phyloP scores from a whole-genome alignment of 768 basidiomycete genomes.

The Boletus rubropictus region DNA sequence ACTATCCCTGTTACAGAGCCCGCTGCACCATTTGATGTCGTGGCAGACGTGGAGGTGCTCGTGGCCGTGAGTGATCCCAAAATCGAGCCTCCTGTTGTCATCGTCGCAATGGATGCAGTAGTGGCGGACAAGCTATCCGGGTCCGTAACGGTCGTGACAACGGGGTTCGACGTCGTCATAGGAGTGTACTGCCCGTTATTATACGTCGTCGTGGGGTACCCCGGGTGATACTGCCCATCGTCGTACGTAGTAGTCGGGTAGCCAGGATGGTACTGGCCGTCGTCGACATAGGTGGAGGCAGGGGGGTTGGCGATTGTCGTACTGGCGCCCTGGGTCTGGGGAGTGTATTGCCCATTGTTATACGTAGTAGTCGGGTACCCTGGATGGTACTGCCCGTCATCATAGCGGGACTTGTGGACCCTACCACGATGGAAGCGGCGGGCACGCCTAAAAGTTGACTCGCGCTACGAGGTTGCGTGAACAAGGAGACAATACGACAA shows the following conservation, averaged over 20 bases:
- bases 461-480: constrained; percentile 10
- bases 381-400: constrained; percentile 21
- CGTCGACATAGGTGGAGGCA: constrained; percentile 4
- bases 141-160: neutral
- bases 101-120: neutral
- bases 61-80: constrained; percentile 2
- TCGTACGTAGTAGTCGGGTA: constrained; percentile 3
- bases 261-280: constrained; percentile 11
- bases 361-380: constrained; percentile 14
- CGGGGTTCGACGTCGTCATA: neutral
- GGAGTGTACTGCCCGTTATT: constrained; percentile 13
- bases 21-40: neutral
- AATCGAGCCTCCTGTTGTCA: neutral
- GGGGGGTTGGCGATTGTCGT: neutral
- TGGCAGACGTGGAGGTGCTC: neutral
- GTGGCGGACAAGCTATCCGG: neutral
- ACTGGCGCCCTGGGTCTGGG: neutral
- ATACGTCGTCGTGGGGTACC: constrained; percentile 17
- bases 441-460: constrained; percentile 1
- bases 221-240: constrained; percentile 17
- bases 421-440: constrained; percentile 13
- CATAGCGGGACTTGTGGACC: constrained; percentile 10
- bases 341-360: constrained; percentile 13
- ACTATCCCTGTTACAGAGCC: neutral
- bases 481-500: neutral